These are phyloP conservation scores for Fragaria nilgerrensis DNA, from an alignment of 306 rosid species.

Conservation along the genomic window DNA sequence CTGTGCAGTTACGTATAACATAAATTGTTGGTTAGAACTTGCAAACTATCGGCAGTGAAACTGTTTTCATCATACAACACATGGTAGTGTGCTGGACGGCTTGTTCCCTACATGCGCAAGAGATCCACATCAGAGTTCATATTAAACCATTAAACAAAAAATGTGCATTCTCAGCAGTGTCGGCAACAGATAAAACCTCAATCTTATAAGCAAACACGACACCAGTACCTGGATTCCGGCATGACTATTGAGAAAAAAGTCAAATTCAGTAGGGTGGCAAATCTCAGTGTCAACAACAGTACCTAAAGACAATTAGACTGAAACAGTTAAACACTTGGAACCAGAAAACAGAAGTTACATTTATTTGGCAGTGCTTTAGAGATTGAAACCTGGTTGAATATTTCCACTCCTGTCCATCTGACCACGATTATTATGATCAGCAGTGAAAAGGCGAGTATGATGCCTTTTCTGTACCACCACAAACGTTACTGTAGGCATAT, in stretches of 20 bases:
- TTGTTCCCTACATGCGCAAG: constrained; percentile 38
- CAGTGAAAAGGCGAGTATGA: constrained; percentile 65
- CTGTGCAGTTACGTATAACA: constrained; percentile 41
- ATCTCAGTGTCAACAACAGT: constrained; percentile 67
- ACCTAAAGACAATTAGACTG: constrained; percentile 30
- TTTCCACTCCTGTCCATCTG: constrained; percentile 62
- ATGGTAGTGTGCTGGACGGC: constrained; percentile 47
- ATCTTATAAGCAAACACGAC: neutral
- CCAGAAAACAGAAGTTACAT: neutral
- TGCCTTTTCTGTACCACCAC: constrained; percentile 78
- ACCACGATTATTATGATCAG: neutral
- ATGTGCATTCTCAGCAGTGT: neutral
- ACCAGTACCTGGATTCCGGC: constrained; percentile 63
- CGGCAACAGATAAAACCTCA: neutral
- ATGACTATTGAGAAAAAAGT: constrained; percentile 77
- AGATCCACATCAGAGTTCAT: neutral
- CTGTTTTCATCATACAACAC: constrained; percentile 45
- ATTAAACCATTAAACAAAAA: neutral
- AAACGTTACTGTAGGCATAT: constrained; percentile 58
- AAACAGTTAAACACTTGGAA: neutral
- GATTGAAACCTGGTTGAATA: constrained; percentile 59
- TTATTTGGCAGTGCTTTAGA: neutral
- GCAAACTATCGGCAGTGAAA: constrained; percentile 36
- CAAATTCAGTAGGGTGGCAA: constrained; percentile 68
- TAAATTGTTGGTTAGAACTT: constrained; percentile 35